Evolutionary conservation across 2,329 filamentous ascomycete species (phyloP).

Genomic region (Aurifilum marmelostoma): DNA sequence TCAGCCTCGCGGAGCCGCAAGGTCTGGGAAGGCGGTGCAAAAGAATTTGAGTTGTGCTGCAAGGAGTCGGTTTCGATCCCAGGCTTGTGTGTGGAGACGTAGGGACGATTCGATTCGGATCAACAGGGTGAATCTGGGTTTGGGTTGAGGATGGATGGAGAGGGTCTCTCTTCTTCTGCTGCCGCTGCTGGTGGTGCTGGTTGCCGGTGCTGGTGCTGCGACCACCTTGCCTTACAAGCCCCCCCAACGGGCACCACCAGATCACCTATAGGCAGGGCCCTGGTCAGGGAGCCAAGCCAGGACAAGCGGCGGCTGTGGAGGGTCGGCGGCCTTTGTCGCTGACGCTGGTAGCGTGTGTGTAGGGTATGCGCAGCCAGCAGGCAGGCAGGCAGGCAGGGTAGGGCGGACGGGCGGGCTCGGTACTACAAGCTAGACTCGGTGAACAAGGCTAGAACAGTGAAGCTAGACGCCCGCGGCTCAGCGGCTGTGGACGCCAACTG

Average conservation of each 20-base stretch:
- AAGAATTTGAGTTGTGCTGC: conserved; percentile 25
- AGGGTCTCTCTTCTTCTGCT: background rate
- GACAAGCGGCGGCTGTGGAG: background rate
- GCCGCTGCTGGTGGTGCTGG: conserved; percentile 3
- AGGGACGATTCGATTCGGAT: conserved; percentile 26
- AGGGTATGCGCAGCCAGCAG: too few species aligned
- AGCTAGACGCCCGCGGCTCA: background rate
- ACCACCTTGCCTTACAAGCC: conserved; percentile 18
- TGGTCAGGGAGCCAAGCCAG: conserved; percentile 1
- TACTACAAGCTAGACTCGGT: background rate
- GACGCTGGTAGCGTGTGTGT: background rate
- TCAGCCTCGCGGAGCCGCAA: conserved; percentile 18
- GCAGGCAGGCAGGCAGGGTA: too few species aligned
- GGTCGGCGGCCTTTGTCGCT: conserved; percentile 6
- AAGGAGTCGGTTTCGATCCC: conserved; percentile 21
- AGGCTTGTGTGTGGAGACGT: conserved; percentile 21
- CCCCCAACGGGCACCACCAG: too few species aligned
- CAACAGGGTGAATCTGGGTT: conserved; percentile 19
- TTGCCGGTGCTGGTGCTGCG: conserved; percentile 19
- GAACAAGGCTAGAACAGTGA: background rate
- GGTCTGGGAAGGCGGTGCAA: conserved; percentile 20
- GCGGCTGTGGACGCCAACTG: background rate
- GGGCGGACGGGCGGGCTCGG: background rate
- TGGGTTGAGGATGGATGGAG: conserved; percentile 11
- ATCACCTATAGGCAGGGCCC: conserved; percentile 2